A percentile compares a stretch with the other conserved stretches of the same genome.
Conservation (phyloP, 2,329 filamentous ascomycete genomes). For the Paecilomyces fulvus region DNA sequence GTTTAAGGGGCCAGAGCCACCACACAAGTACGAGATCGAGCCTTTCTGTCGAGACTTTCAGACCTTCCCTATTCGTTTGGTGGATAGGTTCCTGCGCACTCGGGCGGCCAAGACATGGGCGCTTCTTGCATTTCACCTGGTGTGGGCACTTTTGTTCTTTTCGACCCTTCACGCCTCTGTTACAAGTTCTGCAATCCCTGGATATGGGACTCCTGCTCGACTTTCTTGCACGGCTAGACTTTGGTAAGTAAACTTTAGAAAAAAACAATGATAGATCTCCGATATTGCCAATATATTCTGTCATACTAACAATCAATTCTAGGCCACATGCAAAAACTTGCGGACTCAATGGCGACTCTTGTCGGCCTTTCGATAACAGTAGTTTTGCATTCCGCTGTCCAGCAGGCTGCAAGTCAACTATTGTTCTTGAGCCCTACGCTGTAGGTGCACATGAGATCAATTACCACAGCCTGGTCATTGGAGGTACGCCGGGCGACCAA, state of each 20-base stretch:
- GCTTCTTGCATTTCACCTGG: conserved; percentile 15
- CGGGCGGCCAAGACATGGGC: conserved; percentile 15
- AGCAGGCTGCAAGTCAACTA: conserved; percentile 45
- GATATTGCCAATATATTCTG: neutral
- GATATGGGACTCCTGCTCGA: conserved; percentile 26
- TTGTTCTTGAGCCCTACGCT: conserved; percentile 47
- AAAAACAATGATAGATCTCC: neutral
- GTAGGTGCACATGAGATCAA: conserved; percentile 49
- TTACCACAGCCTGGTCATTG: conserved; percentile 48
- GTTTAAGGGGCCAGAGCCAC: conserved; percentile 22
- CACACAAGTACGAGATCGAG: conserved; percentile 24
- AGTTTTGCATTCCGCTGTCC: conserved; percentile 51
- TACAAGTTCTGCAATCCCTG: conserved; percentile 19
- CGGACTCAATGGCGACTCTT: conserved; percentile 48
- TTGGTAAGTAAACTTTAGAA: conserved; percentile 22
- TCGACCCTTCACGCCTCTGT: conserved; percentile 22
- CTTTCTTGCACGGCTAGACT: conserved; percentile 26
- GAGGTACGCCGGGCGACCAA: conserved; percentile 38
- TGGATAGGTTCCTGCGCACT: conserved; percentile 21
- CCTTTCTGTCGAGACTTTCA: conserved; percentile 26
- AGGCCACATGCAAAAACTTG: conserved; percentile 37
- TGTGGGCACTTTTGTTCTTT: conserved; percentile 28
- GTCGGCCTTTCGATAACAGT: conserved; percentile 48
- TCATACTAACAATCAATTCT: neutral
- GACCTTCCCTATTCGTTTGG: conserved; percentile 22